Evolutionary conservation across 169 alveolate genomes (phyloP).

Genomic region (Eimeria brunetti): DNA sequence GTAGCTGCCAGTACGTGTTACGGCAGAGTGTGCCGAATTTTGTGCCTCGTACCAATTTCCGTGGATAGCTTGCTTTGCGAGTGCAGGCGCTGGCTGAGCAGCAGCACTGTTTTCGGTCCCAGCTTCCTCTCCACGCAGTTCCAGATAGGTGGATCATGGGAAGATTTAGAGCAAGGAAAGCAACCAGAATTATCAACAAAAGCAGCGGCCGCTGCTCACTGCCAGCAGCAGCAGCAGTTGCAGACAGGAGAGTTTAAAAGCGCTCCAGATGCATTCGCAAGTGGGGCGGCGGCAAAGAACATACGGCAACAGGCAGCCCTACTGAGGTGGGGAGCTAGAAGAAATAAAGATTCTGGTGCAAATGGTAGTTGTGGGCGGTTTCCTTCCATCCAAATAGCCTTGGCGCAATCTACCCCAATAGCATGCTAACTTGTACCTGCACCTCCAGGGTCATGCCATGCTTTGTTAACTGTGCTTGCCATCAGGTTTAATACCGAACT

Average conservation of each 20-base stretch:
- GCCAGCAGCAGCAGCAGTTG: constrained; percentile 43
- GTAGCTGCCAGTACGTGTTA: background rate
- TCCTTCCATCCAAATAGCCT: background rate
- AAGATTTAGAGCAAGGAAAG: constrained; percentile 15
- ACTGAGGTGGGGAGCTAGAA: constrained; percentile 6
- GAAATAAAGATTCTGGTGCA: background rate
- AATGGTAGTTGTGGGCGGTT: background rate
- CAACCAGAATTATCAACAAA: background rate
- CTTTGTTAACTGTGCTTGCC: background rate
- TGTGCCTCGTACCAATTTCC: background rate
- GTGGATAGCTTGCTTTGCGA: background rate
- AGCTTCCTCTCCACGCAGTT: constrained; percentile 24
- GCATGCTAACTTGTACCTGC: background rate
- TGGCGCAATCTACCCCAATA: background rate
- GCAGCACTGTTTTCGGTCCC: constrained; percentile 59
- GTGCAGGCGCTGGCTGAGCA: constrained; percentile 74
- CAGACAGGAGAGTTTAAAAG: background rate
- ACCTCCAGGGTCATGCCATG: background rate
- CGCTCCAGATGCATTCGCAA: constrained; percentile 48
- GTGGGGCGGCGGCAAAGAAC: constrained; percentile 38
- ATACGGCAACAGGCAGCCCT: constrained; percentile 41
- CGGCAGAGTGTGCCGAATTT: background rate
- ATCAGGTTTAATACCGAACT: constrained; percentile 72
- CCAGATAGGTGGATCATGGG: constrained; percentile 63
- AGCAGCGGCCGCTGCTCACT: constrained; percentile 41